Evolutionary conservation across 768 basidiomycete species (phyloP), one percentile per base, ranked within the genome.

Genomic region (Auriculariales sp.): DNA sequence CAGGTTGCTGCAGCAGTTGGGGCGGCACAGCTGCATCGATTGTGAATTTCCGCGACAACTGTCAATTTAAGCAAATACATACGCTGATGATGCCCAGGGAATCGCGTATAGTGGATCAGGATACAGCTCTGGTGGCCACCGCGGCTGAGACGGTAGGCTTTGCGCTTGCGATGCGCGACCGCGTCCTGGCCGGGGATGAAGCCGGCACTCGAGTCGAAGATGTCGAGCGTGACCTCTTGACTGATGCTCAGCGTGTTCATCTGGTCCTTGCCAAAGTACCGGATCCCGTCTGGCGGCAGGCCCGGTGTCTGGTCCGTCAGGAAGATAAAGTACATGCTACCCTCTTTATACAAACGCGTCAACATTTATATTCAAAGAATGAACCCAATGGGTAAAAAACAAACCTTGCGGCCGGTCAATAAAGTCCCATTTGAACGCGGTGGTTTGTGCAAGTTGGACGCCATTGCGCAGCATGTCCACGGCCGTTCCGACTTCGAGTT

Each of bases 371-470:
- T 32, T 50, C 14, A 45, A 28, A 31, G 22, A 36, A 30, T 30
- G 33, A 2, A 10, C 19, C 46, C 29, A 11, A 28, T 42, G 15
- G 1, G 19, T 28, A 11, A 6, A 48, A 29, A 39, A 63, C 76
- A 49, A 49, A 84, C 86, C 86, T 56, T 65, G 56, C 28, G 86
- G 85, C 55, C 81, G 83, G 71, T 90, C 87, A 30, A 90, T 74
- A 56, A 77, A 89, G 2, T 74, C 68, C 80, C 84, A 87, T 4
- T 66, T 57, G 58, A 83, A 89, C 2, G 86, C 83, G 17, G 74
- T 63, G 14, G 62, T 74, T 36, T 70, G 68, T 3, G 85, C 74
- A 49, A 79, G 63, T 14, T 68, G 64, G 9, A 72, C 65, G n/a
- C 77, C 83, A 46, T 79, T 74, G 2, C 72, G 36, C 12, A 89